Evolutionary conservation across 1,284 basidiomycete species (phyloP).

Genomic region (Fistulinella cinereoalba): DNA sequence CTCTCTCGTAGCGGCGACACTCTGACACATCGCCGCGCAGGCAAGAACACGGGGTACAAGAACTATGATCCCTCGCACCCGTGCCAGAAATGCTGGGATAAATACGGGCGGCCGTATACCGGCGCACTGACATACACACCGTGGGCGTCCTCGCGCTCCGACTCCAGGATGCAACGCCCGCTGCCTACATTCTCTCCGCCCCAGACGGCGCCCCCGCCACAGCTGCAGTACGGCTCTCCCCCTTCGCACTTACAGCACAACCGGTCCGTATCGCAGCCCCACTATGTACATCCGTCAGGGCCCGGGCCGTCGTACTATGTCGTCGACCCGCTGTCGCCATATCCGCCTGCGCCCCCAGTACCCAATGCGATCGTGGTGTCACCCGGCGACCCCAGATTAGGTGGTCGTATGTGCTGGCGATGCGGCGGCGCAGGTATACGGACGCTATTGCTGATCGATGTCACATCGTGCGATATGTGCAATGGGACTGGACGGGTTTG

Average conservation of each 20-base stretch:
- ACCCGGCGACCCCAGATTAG: neutral
- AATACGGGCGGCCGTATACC: neutral
- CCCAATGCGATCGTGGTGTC: neutral
- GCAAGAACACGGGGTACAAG: neutral
- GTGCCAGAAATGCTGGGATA: neutral
- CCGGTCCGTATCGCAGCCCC: neutral
- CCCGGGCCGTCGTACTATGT: neutral
- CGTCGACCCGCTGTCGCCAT: neutral
- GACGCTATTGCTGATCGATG: too few relatives aligned
- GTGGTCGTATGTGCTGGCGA: too few relatives aligned
- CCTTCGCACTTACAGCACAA: neutral
- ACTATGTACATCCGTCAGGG: neutral
- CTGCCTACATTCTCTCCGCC: neutral
- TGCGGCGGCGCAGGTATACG: too few relatives aligned
- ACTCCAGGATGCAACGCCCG: neutral
- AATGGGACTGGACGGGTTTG: too few relatives aligned
- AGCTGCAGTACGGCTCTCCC: too few relatives aligned
- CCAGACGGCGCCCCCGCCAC: too few relatives aligned
- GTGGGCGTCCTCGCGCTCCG: neutral
- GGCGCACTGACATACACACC: neutral
- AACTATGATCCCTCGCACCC: neutral
- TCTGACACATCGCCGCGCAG: neutral
- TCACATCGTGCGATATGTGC: too few relatives aligned
- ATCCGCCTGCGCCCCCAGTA: too few relatives aligned
- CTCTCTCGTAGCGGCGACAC: neutral